These are phyloP conservation scores for Neltuma alba DNA, from an alignment of 306 rosid genomes.

Conservation along the genomic window DNA sequence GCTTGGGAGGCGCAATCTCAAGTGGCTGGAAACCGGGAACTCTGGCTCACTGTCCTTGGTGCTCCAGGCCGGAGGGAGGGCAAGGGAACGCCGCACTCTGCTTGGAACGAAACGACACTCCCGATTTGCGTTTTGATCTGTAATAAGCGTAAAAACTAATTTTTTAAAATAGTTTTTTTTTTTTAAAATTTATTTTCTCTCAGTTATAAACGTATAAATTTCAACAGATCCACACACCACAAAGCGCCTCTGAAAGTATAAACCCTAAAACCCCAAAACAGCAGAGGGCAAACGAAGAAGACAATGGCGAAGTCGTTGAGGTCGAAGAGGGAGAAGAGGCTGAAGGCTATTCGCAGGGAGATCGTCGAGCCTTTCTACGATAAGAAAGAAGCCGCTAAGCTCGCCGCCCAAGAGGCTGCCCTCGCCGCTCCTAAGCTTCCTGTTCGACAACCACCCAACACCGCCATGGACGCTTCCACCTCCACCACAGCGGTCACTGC, in stretches of 20 bases:
- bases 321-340: constrained; percentile 89
- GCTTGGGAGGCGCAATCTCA: neutral
- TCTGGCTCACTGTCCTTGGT: neutral
- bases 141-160: neutral
- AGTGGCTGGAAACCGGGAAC: neutral
- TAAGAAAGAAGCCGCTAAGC: constrained; percentile 84
- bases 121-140: neutral
- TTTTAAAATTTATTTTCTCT: no score
- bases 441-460: constrained; percentile 40
- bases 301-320: constrained; percentile 90
- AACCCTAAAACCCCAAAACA: neutral
- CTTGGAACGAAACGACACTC: neutral
- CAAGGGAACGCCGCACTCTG: neutral
- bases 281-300: neutral
- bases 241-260: neutral
- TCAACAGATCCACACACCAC: no score
- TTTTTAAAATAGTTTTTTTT: no score
- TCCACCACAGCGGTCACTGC: constrained; percentile 21
- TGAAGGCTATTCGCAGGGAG: constrained; percentile 87
- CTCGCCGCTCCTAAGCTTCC: constrained; percentile 91
- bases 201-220: no score
- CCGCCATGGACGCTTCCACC: constrained; percentile 58
- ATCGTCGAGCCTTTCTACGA: constrained; percentile 84
- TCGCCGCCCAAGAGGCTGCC: constrained; percentile 89
- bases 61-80: neutral